A percentile compares a stretch with the other conserved stretches of the same genome.
Evolutionary conservation across 345 rosid species (phyloP).

Genomic region (Gossypium stocksii): DNA sequence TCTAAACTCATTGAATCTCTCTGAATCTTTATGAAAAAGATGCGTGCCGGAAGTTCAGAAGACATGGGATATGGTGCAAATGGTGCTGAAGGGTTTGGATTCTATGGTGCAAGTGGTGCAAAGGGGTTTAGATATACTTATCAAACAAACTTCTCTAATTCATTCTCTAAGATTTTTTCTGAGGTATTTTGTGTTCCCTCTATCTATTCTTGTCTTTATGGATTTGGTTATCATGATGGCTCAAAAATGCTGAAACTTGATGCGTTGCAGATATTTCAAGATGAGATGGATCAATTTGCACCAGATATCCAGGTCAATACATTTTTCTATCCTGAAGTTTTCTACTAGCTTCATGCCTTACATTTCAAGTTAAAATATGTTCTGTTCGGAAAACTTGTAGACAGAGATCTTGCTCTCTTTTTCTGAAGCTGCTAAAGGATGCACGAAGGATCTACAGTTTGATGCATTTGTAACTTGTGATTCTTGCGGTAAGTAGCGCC

Average conservation of each 20-base stretch:
- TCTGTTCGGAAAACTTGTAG: slow-evolving; percentile 26
- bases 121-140: slow-evolving; percentile 51
- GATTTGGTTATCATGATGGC: slow-evolving; percentile 9
- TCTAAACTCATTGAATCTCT: slow-evolving; percentile 15
- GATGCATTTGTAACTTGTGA: slow-evolving; percentile 76
- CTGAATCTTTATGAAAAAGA: slow-evolving; percentile 26
- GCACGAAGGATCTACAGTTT: slow-evolving; percentile 70
- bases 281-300: slow-evolving; percentile 39
- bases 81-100: slow-evolving; percentile 49
- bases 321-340: slow-evolving; percentile 15
- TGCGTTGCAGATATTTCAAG: slow-evolving; percentile 69
- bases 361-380: slow-evolving; percentile 23
- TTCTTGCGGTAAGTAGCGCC: slow-evolving; percentile 62
- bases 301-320: slow-evolving; percentile 65
- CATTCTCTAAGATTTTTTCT: slow-evolving; percentile 81
- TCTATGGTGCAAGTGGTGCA: slow-evolving; percentile 33
- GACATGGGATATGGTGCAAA: slow-evolving; percentile 47
- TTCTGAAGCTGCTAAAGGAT: slow-evolving; percentile 80
- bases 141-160: slow-evolving; percentile 67
- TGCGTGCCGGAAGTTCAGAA: slow-evolving; percentile 37
- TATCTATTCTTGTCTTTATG: slow-evolving; percentile 9
- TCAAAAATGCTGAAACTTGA: slow-evolving; percentile 19
- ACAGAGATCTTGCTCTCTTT: slow-evolving; percentile 69
- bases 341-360: slow-evolving; percentile 14
- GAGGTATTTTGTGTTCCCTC: slow-evolving; percentile 45